Conservation (phyloP, 352 stramenopile genomes). For the Thalassiosira oceanica region DNA sequence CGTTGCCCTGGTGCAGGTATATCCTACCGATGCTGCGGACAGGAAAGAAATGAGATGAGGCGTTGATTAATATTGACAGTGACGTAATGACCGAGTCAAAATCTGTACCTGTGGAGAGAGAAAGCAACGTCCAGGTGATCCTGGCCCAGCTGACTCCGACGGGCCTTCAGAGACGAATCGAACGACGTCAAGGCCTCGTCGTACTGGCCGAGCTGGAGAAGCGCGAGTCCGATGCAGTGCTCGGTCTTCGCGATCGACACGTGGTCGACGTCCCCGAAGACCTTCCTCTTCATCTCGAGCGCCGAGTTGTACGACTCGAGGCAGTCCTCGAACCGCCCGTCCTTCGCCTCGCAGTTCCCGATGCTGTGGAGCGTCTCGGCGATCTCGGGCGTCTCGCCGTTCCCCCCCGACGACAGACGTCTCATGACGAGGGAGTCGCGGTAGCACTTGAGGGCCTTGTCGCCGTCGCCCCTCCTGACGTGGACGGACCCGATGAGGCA, state of each 20-base stretch:
- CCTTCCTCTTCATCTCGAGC: slow-evolving; percentile 31
- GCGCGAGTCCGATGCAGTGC: slow-evolving; percentile 43
- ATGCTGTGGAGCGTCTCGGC: slow-evolving; percentile 54
- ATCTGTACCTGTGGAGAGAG: slow-evolving; percentile 46
- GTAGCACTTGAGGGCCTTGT: slow-evolving; percentile 51
- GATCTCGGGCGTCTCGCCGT: slow-evolving; percentile 19
- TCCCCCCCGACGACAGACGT: slow-evolving; percentile 3
- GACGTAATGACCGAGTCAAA: neutral
- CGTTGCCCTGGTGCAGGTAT: slow-evolving; percentile 41
- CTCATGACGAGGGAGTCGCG: slow-evolving; percentile 39
- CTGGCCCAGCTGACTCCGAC: slow-evolving; percentile 22
- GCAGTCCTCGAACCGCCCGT: slow-evolving; percentile 32
- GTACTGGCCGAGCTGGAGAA: slow-evolving; percentile 31
- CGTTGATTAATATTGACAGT: neutral
- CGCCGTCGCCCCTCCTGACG: slow-evolving; percentile 25
- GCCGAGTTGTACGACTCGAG: slow-evolving; percentile 30
- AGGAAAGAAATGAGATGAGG: slow-evolving; percentile 1
- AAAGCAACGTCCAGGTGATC: slow-evolving; percentile 53
- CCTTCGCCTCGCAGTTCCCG: slow-evolving; percentile 42
- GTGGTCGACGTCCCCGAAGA: slow-evolving; percentile 2
- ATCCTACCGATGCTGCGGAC: slow-evolving; percentile 37
- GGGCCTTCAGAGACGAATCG: slow-evolving; percentile 26
- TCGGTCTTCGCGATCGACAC: slow-evolving; percentile 47
- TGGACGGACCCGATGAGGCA: slow-evolving; percentile 46
- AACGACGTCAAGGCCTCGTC: slow-evolving; percentile 40